Evolutionary conservation across 2,329 filamentous ascomycete genomes (phyloP).

Genomic region (Epichloe bromicola): DNA sequence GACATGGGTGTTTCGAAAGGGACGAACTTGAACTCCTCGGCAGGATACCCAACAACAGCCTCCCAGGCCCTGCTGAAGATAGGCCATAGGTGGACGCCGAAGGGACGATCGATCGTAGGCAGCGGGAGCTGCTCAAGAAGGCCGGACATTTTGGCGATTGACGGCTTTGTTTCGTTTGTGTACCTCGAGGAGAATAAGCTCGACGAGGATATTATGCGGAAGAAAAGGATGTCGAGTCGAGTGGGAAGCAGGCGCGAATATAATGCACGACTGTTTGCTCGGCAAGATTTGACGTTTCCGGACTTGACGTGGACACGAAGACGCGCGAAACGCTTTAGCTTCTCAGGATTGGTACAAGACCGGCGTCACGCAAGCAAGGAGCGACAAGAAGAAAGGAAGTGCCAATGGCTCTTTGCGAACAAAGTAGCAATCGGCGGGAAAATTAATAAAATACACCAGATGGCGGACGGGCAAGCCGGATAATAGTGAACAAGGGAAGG

Average conservation of each 20-base stretch:
- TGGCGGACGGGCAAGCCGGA: constrained; percentile 9
- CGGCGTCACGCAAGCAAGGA: constrained; percentile 16
- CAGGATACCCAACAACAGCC: constrained; percentile 63
- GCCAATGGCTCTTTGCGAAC: background rate
- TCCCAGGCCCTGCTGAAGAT: constrained; percentile 84
- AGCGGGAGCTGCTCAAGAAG: constrained; percentile 46
- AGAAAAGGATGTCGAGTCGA: background rate
- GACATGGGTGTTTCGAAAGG: constrained; percentile 78
- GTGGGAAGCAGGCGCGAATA: background rate
- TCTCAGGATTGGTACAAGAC: background rate
- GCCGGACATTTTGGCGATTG: constrained; percentile 24
- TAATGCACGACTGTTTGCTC: background rate
- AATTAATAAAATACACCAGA: constrained; percentile 12
- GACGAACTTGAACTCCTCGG: constrained; percentile 74
- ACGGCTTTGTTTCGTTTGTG: background rate
- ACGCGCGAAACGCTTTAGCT: background rate
- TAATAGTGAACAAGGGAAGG: constrained; percentile 11
- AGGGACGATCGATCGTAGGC: constrained; percentile 81
- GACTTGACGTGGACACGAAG: background rate
- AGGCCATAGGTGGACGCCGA: constrained; percentile 85
- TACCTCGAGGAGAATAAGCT: background rate
- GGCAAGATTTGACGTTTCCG: constrained; percentile 5
- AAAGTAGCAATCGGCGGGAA: background rate
- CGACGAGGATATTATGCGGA: background rate
- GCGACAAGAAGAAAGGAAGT: constrained; percentile 22